Evolutionary conservation across 768 basidiomycete genomes (phyloP).

Genomic region (Hemileccinum impolitum): DNA sequence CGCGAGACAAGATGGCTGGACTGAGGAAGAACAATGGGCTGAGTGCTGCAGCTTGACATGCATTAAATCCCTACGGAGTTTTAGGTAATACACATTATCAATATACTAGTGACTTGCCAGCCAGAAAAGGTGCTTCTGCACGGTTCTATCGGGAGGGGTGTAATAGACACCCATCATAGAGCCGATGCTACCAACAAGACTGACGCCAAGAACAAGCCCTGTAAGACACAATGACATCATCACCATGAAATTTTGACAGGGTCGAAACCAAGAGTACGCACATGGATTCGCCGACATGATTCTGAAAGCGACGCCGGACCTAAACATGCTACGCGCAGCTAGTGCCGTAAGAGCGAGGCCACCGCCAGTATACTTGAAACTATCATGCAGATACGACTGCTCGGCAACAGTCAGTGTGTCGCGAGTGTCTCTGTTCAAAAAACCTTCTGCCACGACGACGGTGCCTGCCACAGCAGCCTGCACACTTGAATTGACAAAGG

Average conservation of each 20-base stretch:
- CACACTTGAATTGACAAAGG: slow-evolving; percentile 1
- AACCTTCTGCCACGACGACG: slow-evolving; percentile 56
- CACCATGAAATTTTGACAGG: not conserved
- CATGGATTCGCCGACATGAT: slow-evolving; percentile 86
- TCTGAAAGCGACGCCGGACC: slow-evolving; percentile 60
- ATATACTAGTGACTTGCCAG: slow-evolving; percentile 43
- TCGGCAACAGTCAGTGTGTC: slow-evolving; percentile 61
- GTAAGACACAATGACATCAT: not conserved
- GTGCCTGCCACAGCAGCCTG: slow-evolving; percentile 74
- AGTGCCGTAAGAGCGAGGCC: slow-evolving; percentile 75
- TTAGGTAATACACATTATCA: not conserved
- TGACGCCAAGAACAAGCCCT: slow-evolving; percentile 82
- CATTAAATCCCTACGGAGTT: slow-evolving; percentile 67
- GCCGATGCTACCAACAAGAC: slow-evolving; percentile 76
- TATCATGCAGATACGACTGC: slow-evolving; percentile 67
- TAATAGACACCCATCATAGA: slow-evolving; percentile 81
- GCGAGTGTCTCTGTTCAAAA: slow-evolving; percentile 78
- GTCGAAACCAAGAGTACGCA: slow-evolving; percentile 27
- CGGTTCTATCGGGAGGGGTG: slow-evolving; percentile 71
- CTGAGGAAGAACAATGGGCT: slow-evolving; percentile 87
- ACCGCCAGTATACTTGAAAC: slow-evolving; percentile 80
- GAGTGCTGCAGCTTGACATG: slow-evolving; percentile 80
- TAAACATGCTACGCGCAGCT: slow-evolving; percentile 77
- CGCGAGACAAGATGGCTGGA: slow-evolving; percentile 81
- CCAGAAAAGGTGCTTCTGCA: slow-evolving; percentile 82